A percentile compares a stretch with the other conserved stretches of the same genome.
phyloP scores from a whole-genome alignment of 345 rosid species.

The Arabis hirsuta region DNA sequence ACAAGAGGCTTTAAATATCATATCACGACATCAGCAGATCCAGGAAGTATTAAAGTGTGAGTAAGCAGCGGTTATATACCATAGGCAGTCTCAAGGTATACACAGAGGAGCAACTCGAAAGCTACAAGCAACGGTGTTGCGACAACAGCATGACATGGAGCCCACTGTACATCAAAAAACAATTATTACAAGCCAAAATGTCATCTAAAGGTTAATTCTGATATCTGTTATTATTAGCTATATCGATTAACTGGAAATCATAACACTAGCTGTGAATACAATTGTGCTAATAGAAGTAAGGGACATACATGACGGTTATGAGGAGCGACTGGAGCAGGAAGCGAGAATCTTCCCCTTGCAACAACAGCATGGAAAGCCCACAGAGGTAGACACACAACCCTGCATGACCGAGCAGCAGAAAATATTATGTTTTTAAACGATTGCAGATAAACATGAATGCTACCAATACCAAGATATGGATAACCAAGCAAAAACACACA shows the following conservation, averaged over 20 bases:
- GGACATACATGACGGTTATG: conserved; percentile 81
- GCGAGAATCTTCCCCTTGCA: conserved; percentile 94
- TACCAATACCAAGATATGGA: conserved; percentile 8
- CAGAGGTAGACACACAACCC: conserved; percentile 81
- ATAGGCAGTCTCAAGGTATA: conserved; percentile 81
- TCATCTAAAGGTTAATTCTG: conserved; percentile 9
- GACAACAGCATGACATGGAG: conserved; percentile 96
- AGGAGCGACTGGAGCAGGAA: conserved; percentile 96
- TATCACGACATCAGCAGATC: background rate
- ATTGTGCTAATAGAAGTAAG: conserved; percentile 4
- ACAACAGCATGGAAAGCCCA: conserved; percentile 95
- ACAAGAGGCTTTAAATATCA: conserved; percentile 7
- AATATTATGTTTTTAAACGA: background rate
- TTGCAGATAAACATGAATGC: conserved; percentile 1
- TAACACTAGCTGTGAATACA: conserved; percentile 5
- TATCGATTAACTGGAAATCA: background rate
- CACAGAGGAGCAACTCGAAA: conserved; percentile 94
- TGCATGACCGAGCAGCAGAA: conserved; percentile 42
- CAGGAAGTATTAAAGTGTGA: conserved; percentile 9
- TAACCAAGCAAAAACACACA: background rate
- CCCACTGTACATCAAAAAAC: conserved; percentile 77
- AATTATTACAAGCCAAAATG: conserved; percentile 31
- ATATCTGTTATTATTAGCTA: conserved; percentile 1
- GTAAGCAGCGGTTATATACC: conserved; percentile 49
- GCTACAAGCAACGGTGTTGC: conserved; percentile 93